Evolutionary conservation across 2,329 filamentous ascomycete genomes (phyloP), one percentile per base, ranked within the genome.

Genomic region (Colletotrichum cereale): DNA sequence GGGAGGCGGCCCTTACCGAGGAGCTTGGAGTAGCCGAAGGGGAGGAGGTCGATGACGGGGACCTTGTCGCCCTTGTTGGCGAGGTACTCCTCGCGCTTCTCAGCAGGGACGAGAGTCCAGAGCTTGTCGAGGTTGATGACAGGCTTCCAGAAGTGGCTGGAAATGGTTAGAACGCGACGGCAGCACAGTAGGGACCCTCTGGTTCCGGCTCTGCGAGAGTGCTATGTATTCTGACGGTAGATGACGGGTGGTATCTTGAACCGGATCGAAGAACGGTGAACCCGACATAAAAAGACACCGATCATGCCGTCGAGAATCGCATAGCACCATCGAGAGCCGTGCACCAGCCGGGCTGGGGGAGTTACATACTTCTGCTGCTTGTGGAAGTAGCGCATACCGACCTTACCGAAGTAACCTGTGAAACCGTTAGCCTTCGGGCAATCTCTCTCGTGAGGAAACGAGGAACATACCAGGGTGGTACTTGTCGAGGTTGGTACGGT

Each of bases 121-220:
- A 99, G 93, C 96, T 98, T 99, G 88, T 98, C 96, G 80, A 99
- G 89, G 90, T 99, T 99, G 92, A 99, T 93, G 80, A 94, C 90
- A 77, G 96, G 96, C 89, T 97, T 98, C 96, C 96, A 99, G 90
- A 96, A 95, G 84, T 97, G 93, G 90, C 73, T 74, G n/a, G 2
- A 29, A 16, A 44, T 38, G 47, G 64, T 74, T 60, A 74, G 71
- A 57, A 48, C 38, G 34, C 29, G 44, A 12, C 29, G 2, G 16
- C 31, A n/a, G 16, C 21, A 21, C 0, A 1, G 2, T 1, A 6
- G 29, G 36, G 34, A 26, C 48, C 53, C 26, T n/a, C 21, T 29
- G 21, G 24, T 7, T 18, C n/a, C n/a, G 47, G 47, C 42, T 24
- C 42, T 47, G 16, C 47, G 64, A 38, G 12, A 38, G 12, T 67